phyloP scores from a whole-genome alignment of 2,329 filamentous ascomycete species.

The Stagonosporopsis chrysanthemi region DNA sequence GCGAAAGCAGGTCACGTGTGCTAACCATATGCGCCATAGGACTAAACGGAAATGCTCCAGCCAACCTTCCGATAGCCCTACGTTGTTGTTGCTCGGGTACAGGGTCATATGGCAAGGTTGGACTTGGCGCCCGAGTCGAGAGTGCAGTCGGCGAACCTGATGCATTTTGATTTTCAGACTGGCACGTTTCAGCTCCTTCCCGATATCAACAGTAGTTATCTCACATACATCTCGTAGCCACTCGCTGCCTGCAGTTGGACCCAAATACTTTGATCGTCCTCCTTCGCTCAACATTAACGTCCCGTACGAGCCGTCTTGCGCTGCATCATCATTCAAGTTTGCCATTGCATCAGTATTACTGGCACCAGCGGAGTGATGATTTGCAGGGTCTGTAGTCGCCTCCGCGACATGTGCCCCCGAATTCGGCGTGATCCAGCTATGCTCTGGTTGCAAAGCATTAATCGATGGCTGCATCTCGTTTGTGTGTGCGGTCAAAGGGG shows the following conservation, averaged over 20 bases:
- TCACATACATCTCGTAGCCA: slow-evolving; percentile 12
- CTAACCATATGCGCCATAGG: background rate
- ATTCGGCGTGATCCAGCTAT: background rate
- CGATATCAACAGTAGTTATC: background rate
- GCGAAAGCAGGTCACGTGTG: background rate
- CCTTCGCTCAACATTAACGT: slow-evolving; percentile 8
- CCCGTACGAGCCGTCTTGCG: slow-evolving; percentile 7
- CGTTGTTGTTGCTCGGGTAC: background rate
- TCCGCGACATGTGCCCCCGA: background rate
- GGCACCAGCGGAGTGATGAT: background rate
- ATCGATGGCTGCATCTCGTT: background rate
- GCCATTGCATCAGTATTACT: background rate
- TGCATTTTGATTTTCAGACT: slow-evolving; percentile 3
- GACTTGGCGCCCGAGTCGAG: slow-evolving; percentile 1
- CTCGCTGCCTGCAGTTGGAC: slow-evolving; percentile 10
- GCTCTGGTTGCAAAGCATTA: background rate
- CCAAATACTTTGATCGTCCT: slow-evolving; percentile 4
- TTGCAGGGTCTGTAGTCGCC: background rate
- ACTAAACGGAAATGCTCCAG: background rate
- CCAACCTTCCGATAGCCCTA: background rate
- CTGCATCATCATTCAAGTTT: background rate
- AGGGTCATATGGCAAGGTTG: background rate
- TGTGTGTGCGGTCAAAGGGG: background rate
- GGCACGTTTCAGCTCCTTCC: background rate
- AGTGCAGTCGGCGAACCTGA: background rate